phyloP scores from a whole-genome alignment of 192 early-diverging fungal species.

The Coemansia sp. region DNA sequence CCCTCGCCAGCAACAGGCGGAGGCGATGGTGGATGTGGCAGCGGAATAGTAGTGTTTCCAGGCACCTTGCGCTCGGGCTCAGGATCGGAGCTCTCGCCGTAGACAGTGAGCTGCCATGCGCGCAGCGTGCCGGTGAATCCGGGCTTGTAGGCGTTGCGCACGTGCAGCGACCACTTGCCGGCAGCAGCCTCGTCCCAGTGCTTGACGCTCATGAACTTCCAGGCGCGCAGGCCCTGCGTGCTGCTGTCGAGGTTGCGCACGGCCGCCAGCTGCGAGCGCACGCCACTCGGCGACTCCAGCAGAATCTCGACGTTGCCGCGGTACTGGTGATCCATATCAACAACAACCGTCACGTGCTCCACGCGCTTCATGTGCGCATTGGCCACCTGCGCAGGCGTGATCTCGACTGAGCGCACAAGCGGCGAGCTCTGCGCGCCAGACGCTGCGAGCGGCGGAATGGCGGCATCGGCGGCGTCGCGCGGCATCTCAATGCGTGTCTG shows the following conservation, averaged over 20 bases:
- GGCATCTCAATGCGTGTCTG: conserved; percentile 63
- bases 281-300: conserved; percentile 71
- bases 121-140: conserved; percentile 58
- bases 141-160: conserved; percentile 65
- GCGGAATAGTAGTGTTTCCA: background rate
- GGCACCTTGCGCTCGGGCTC: conserved; percentile 26
- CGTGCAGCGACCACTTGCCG: conserved; percentile 76
- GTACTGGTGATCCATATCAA: conserved; percentile 75
- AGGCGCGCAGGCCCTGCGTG: conserved; percentile 70
- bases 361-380: conserved; percentile 56
- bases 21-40: conserved; percentile 4
- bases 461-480: conserved; percentile 33
- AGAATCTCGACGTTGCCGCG: conserved; percentile 87
- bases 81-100: conserved; percentile 61
- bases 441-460: conserved; percentile 58
- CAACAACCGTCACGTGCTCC: conserved; percentile 87
- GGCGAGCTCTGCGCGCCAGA: conserved; percentile 32
- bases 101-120: conserved; percentile 70
- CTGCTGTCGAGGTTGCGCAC: conserved; percentile 66
- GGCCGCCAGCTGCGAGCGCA: conserved; percentile 68
- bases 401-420: conserved; percentile 35
- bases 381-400: conserved; percentile 57
- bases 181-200: conserved; percentile 94
- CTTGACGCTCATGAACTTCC: conserved; percentile 96
- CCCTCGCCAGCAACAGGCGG: background rate